Conservation (phyloP, 257 asterid species). For the Prunella vulgaris region DNA sequence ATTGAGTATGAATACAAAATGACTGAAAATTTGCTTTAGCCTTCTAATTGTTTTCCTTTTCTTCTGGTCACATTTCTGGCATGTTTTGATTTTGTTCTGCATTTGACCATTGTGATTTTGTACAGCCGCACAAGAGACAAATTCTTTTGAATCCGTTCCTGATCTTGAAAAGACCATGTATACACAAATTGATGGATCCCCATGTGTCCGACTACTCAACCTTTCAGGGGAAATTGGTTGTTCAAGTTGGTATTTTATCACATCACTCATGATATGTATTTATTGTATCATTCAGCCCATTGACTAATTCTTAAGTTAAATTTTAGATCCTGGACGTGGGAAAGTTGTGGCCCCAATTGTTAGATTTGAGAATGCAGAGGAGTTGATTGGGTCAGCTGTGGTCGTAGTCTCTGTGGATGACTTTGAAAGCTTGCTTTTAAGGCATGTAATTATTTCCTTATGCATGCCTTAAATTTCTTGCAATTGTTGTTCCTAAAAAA, state of each 20-base stretch:
- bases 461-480: constrained; percentile 1
- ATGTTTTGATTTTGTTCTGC: neutral
- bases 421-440: constrained; percentile 64
- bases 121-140: constrained; percentile 53
- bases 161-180: constrained; percentile 97
- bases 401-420: constrained; percentile 67
- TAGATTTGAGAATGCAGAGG: constrained; percentile 43
- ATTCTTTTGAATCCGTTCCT: constrained; percentile 81
- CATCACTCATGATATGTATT: constrained; percentile 1
- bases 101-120: constrained; percentile 20
- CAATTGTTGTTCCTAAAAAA: neutral
- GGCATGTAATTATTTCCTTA: constrained; percentile 42
- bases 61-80: neutral
- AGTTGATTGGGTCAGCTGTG: constrained; percentile 55
- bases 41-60: neutral
- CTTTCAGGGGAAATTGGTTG: constrained; percentile 97
- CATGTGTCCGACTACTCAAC: constrained; percentile 94
- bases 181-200: constrained; percentile 70
- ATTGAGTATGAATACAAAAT: neutral
- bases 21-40: constrained; percentile 3
- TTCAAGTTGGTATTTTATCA: constrained; percentile 60
- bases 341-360: constrained; percentile 81
- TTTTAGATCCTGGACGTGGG: constrained; percentile 81
- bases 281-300: constrained; percentile 1
- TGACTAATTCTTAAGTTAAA: constrained; percentile 27